Conservation (phyloP, 495 filamentous ascomycete genomes). For the Penicillium pancosmium region DNA sequence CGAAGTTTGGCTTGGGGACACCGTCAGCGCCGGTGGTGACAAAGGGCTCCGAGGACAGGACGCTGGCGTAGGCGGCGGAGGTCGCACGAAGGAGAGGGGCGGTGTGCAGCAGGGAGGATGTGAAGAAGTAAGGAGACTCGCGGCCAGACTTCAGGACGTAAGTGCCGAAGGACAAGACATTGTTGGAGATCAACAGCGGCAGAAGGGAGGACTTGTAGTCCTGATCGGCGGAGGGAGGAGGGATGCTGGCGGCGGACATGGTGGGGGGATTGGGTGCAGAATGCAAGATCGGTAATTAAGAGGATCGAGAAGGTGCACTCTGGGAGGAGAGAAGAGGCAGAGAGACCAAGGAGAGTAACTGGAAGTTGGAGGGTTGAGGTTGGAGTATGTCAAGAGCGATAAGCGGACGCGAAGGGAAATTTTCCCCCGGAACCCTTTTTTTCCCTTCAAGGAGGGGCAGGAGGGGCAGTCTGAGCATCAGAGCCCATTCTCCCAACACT, state of each 20-base stretch:
- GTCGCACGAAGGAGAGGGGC: constrained; percentile 73
- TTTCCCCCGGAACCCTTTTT: constrained; percentile 21
- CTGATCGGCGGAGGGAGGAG: constrained; percentile 34
- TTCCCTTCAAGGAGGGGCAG: constrained; percentile 24
- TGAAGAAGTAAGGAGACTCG: constrained; percentile 98
- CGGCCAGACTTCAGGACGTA: constrained; percentile 92
- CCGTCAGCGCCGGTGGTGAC: constrained; percentile 40
- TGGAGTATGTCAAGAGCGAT: constrained; percentile 8
- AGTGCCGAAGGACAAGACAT: constrained; percentile 83
- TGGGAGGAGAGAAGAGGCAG: neutral
- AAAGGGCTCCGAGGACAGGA: constrained; percentile 57
- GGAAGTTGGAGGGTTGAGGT: neutral
- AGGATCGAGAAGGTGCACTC: neutral
- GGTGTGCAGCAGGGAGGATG: constrained; percentile 82
- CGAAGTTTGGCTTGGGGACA: constrained; percentile 35
- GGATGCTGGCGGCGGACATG: constrained; percentile 29
- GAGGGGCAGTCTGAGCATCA: constrained; percentile 13
- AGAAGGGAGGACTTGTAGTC: constrained; percentile 72
- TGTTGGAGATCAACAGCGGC: constrained; percentile 66
- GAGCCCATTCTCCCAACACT: neutral
- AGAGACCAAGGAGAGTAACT: neutral
- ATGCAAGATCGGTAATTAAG: no score
- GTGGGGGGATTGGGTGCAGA: neutral
- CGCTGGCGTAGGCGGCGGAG: constrained; percentile 75
- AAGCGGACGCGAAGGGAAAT: constrained; percentile 21